Conservation (phyloP, 495 filamentous ascomycete species). For the Bathelium albidoporum region DNA sequence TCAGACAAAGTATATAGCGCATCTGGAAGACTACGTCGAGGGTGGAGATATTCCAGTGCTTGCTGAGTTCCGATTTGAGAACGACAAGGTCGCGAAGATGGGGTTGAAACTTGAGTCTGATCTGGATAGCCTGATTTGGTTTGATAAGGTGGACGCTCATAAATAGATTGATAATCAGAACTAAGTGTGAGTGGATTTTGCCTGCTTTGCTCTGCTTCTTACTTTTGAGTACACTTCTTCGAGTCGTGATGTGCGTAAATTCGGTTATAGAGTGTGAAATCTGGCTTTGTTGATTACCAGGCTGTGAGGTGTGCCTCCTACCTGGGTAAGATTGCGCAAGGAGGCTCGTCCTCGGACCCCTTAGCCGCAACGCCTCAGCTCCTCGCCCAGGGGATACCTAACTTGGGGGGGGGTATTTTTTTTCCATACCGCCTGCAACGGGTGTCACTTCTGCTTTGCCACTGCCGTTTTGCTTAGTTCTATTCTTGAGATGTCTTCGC, state of each 20-base stretch:
- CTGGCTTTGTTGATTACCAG: too few relatives aligned
- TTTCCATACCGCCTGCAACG: background rate
- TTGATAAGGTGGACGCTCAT: conserved; percentile 10
- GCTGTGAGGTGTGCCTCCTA: too few relatives aligned
- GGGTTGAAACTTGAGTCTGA: conserved; percentile 10
- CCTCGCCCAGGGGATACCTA: background rate
- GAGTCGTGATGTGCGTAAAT: too few relatives aligned
- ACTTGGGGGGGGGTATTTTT: too few relatives aligned
- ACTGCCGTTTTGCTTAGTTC: background rate
- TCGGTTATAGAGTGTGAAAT: too few relatives aligned
- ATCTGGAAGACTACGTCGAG: conserved; percentile 5
- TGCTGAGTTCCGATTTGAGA: conserved; percentile 11
- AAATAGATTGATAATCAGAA: too few relatives aligned
- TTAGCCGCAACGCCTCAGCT: background rate
- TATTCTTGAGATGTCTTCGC: conserved; percentile 5
- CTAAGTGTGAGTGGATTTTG: too few relatives aligned
- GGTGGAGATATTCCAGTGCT: background rate
- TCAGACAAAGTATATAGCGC: conserved; percentile 11
- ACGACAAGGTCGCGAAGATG: conserved; percentile 9
- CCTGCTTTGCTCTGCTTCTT: too few relatives aligned
- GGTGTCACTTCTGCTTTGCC: background rate
- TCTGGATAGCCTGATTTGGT: conserved; percentile 10
- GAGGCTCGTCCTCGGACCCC: background rate
- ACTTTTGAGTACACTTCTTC: too few relatives aligned
- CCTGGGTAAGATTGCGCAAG: background rate